Base-by-base conservation (phyloP, 108 stramenopile genomes). In the Skeletonema marinoi region DNA sequence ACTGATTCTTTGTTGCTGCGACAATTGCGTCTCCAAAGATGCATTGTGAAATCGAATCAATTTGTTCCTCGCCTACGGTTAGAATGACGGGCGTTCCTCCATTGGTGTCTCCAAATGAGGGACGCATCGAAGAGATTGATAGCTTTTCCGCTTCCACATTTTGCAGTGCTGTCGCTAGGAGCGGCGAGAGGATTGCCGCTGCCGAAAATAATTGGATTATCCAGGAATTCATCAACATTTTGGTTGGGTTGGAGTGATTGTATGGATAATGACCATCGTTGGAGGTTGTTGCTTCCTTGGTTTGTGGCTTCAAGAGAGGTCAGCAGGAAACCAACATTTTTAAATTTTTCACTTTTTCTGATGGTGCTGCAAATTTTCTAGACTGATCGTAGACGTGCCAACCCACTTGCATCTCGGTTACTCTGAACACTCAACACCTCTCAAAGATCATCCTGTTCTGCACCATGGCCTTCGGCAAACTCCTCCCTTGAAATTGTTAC, bases 81-180 rank as follows among this genome's bases (percentile, higher is more conserved):
- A 32, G 13, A 0, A 65, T 51, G 16, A 46, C 77, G 19, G 54
- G 63, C 7, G 77, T 78, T 13, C 70, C 70, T 17, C 77, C 77
- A 32, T 13, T 65, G 16, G 60, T 39, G 11, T 42, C 56, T 0
- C 77, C 77, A 46, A 66, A 71, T 21, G 63, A 31, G 32, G 74
- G 70, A 48, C 17, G 30, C n/a, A 75, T 56, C 3, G 74, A 63
- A 25, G 3, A 48, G 13, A 81, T 32, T 11, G 62, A 50, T 3
- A 75, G 65, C 1, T 48, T 63, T 17, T 80, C 87, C 31, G 59
- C 50, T 42, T 73, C 29, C 25, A 10, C 54, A 56, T 56, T 56
- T 56, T 56, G 21, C 54, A 29, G 29, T 56, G 54, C 54, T 56
- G 54, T 25, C 1, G 25, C 25, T n/a, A 56, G 16, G 54, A 56